A percentile compares a stretch with the other conserved stretches of the same genome.
These are phyloP conservation scores for Candida fluviatilis DNA, from an alignment of 805 yeast genomes.

Conservation along the genomic window DNA sequence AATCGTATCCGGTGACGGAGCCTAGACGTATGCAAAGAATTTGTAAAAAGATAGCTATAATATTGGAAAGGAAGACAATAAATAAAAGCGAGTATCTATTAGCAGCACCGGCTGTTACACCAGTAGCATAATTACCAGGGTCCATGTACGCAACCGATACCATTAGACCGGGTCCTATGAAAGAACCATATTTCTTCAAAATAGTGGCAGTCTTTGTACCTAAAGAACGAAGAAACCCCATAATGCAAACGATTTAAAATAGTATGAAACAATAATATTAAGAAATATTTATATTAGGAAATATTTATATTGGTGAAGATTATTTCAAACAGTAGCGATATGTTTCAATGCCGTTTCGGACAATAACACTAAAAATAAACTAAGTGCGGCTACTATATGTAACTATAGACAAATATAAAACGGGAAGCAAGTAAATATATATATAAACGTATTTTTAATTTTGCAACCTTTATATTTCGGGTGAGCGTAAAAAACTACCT, in stretches of 20 bases:
- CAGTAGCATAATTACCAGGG: slow-evolving; percentile 51
- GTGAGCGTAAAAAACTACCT: no score
- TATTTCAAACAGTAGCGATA: no score
- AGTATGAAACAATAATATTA: neutral
- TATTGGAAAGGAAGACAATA: slow-evolving; percentile 38
- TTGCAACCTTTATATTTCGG: no score
- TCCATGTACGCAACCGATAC: slow-evolving; percentile 50
- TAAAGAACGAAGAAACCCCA: neutral
- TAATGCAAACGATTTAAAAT: no score
- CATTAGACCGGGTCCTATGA: slow-evolving; percentile 46
- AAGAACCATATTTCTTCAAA: slow-evolving; percentile 31
- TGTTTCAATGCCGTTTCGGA: no score
- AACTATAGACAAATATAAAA: no score
- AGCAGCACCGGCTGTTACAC: slow-evolving; percentile 44
- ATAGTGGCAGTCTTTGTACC: neutral
- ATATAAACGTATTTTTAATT: no score
- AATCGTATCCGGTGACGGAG: slow-evolving; percentile 46
- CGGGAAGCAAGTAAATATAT: no score
- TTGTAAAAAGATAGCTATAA: slow-evolving; percentile 46
- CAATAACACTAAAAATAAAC: no score
- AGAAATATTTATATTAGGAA: no score
- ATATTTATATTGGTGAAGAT: no score
- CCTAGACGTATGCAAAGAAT: slow-evolving; percentile 43
- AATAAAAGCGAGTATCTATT: slow-evolving; percentile 41
- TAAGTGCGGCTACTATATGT: no score